Evolutionary conservation across 2,329 filamentous ascomycete genomes (phyloP).

Genomic region (Trichoderma breve): DNA sequence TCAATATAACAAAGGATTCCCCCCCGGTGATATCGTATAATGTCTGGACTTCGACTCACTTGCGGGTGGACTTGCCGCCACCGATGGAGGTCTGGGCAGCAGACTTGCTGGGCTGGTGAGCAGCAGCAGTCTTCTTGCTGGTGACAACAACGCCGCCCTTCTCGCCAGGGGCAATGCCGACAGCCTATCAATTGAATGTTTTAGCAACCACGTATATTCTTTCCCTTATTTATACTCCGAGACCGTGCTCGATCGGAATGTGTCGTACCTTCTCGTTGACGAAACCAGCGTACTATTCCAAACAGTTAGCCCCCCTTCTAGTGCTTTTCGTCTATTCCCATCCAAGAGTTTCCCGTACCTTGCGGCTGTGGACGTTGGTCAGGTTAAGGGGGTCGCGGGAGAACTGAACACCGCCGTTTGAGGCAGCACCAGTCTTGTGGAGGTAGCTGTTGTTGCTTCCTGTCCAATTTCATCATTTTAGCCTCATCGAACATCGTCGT

Average conservation of each 20-base stretch:
- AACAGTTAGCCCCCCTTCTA: constrained; percentile 34
- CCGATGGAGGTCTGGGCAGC: constrained; percentile 66
- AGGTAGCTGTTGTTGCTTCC: constrained; percentile 87
- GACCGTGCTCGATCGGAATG: background rate
- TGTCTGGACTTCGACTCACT: constrained; percentile 40
- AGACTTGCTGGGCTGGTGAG: constrained; percentile 70
- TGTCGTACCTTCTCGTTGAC: constrained; percentile 81
- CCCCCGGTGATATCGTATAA: too few species aligned
- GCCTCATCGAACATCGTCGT: background rate
- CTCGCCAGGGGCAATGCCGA: constrained; percentile 73
- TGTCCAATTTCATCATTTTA: constrained; percentile 40
- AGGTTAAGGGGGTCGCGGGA: constrained; percentile 94
- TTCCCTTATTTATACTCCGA: background rate
- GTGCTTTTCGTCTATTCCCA: background rate
- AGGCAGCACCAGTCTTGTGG: constrained; percentile 77
- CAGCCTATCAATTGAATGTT: constrained; percentile 57
- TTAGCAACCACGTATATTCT: background rate
- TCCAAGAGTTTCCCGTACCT: constrained; percentile 55
- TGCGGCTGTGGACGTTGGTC: constrained; percentile 85
- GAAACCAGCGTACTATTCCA: constrained; percentile 77
- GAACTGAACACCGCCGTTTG: constrained; percentile 78
- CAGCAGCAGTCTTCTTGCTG: constrained; percentile 76
- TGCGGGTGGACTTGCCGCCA: constrained; percentile 72
- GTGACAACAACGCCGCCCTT: constrained; percentile 77
- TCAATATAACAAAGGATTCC: constrained; percentile 18